These are phyloP conservation scores for Vaucheria bursata DNA, from an alignment of 352 stramenopile genomes.

Conservation along the genomic window DNA sequence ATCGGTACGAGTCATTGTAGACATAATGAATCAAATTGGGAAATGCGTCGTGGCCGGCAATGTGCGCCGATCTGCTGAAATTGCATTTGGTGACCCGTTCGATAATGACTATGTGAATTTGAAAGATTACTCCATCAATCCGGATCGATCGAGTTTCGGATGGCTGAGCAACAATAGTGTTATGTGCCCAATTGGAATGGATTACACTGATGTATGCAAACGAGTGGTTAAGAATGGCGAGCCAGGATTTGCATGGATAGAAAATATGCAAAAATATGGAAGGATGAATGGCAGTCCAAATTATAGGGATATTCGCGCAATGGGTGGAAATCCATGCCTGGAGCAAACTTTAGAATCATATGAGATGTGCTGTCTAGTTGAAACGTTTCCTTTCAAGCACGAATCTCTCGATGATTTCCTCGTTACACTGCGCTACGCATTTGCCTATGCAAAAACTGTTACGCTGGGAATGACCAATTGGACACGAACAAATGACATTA, in stretches of 20 bases:
- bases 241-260: constrained; percentile 82
- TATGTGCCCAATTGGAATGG: constrained; percentile 80
- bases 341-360: constrained; percentile 80
- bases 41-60: constrained; percentile 82
- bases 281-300: constrained; percentile 74
- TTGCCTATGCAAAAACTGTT: constrained; percentile 84
- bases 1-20: constrained; percentile 67
- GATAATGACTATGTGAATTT: constrained; percentile 74
- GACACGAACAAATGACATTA: constrained; percentile 77
- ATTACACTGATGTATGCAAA: constrained; percentile 71
- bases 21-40: constrained; percentile 77
- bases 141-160: constrained; percentile 68
- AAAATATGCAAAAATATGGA: constrained; percentile 79
- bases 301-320: constrained; percentile 62
- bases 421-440: constrained; percentile 55
- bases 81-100: constrained; percentile 77
- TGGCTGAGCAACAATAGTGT: constrained; percentile 89
- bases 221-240: constrained; percentile 74
- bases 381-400: constrained; percentile 71
- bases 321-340: constrained; percentile 78
- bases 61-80: constrained; percentile 79
- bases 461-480: constrained; percentile 79
- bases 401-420: constrained; percentile 68
- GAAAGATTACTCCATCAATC: constrained; percentile 78
- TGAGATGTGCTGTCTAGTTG: constrained; percentile 85